Evolutionary conservation across 352 stramenopile genomes (phyloP).

Genomic region (Aphanomyces invadans): DNA sequence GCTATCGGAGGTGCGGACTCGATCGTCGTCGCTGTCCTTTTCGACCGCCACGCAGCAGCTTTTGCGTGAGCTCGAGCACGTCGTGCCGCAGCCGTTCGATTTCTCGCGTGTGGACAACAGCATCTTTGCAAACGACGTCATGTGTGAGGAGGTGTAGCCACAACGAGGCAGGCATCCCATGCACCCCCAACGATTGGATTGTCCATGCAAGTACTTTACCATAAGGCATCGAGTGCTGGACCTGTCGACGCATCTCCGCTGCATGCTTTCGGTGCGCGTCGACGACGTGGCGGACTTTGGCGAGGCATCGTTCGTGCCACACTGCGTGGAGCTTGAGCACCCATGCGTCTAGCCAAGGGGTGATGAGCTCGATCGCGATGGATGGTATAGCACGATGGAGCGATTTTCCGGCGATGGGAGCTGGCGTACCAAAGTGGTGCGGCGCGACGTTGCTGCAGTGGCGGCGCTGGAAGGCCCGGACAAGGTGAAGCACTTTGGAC

Average conservation of each 20-base stretch:
- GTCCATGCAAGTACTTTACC: background rate
- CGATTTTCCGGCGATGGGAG: background rate
- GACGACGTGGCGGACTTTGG: slow-evolving; percentile 9
- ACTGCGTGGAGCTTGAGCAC: background rate
- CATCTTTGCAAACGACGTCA: too few species aligned
- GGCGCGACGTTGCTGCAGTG: background rate
- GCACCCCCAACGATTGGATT: too few species aligned
- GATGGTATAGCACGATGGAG: too few species aligned
- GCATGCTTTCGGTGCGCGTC: background rate
- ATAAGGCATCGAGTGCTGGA: slow-evolving; percentile 8
- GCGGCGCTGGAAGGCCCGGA: background rate
- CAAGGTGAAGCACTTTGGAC: background rate
- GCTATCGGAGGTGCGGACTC: too few species aligned
- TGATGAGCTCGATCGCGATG: background rate
- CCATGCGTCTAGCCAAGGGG: background rate
- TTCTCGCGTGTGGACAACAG: slow-evolving; percentile 15
- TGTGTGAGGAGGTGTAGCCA: too few species aligned
- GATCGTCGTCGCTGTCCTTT: background rate
- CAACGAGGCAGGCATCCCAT: too few species aligned
- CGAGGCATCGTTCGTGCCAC: slow-evolving; percentile 15
- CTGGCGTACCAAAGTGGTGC: background rate
- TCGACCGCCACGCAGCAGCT: slow-evolving; percentile 6
- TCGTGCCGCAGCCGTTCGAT: slow-evolving; percentile 16
- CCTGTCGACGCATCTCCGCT: slow-evolving; percentile 5
- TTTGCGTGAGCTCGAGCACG: background rate